Percentiles rank a stretch among this genome's conserved stretches.
Evolutionary conservation across 495 filamentous ascomycete species (phyloP).

Genomic region (Aspergillus cavernicola): DNA sequence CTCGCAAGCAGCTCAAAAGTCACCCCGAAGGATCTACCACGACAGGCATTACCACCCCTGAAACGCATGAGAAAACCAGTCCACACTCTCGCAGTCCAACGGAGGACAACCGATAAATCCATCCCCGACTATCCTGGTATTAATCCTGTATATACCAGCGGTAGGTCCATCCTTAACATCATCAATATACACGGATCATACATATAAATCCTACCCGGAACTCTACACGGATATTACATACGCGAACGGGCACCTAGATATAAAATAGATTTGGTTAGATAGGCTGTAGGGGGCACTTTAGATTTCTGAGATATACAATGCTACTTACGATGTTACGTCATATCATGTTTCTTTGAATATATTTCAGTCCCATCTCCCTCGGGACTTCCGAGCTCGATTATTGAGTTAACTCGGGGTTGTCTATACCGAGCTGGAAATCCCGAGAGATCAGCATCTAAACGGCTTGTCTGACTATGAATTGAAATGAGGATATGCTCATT

Average conservation of each 20-base stretch:
- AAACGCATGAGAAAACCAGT: slow-evolving; percentile 20
- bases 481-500: too few relatives aligned
- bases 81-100: slow-evolving; percentile 3
- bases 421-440: background rate
- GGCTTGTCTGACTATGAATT: too few relatives aligned
- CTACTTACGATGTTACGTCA: slow-evolving; percentile 7
- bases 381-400: background rate
- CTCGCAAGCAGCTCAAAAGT: slow-evolving; percentile 35
- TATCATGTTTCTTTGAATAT: too few relatives aligned
- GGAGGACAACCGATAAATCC: background rate
- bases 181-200: slow-evolving; percentile 13
- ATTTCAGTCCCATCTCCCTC: too few relatives aligned
- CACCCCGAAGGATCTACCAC: background rate
- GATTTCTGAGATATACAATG: background rate
- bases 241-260: too few relatives aligned
- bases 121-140: slow-evolving; percentile 1
- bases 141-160: slow-evolving; percentile 7
- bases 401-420: background rate
- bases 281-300: background rate
- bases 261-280: slow-evolving; percentile 5
- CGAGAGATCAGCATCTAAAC: too few relatives aligned
- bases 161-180: slow-evolving; percentile 1
- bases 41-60: background rate
- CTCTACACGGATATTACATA: too few relatives aligned
- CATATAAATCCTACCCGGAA: too few relatives aligned